Conservation (phyloP, 2,329 filamentous ascomycete genomes). For the Xylariaceae sp. region DNA sequence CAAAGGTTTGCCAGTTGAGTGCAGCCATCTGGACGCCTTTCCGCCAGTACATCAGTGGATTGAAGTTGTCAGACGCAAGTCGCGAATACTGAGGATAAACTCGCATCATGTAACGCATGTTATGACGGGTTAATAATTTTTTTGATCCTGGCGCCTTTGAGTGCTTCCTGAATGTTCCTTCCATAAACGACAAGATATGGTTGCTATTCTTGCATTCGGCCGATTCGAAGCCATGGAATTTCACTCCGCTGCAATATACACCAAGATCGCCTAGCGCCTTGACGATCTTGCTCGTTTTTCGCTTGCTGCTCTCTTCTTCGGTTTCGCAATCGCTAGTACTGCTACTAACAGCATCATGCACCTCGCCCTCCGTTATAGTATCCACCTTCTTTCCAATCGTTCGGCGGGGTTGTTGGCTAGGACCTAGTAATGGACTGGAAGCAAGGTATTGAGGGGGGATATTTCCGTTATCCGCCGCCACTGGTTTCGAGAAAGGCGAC, state of each 20-base stretch:
- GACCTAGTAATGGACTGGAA: conserved; percentile 60
- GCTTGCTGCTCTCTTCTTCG: conserved; percentile 62
- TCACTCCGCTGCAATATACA: conserved; percentile 76
- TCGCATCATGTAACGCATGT: conserved; percentile 88
- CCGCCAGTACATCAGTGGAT: conserved; percentile 92
- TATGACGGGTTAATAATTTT: conserved; percentile 83
- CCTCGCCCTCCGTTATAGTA: conserved; percentile 64
- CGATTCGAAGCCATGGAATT: conserved; percentile 81
- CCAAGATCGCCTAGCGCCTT: conserved; percentile 84
- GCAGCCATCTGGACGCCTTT: conserved; percentile 97
- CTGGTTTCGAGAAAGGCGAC: conserved; percentile 73
- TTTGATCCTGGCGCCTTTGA: conserved; percentile 79
- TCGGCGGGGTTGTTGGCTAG: conserved; percentile 58
- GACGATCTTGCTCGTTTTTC: conserved; percentile 82
- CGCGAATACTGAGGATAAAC: conserved; percentile 88
- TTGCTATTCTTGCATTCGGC: conserved; percentile 86
- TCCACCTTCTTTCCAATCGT: conserved; percentile 60
- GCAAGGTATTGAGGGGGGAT: conserved; percentile 60
- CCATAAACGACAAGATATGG: conserved; percentile 94
- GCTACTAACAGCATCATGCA: conserved; percentile 62
- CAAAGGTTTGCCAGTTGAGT: conserved; percentile 98
- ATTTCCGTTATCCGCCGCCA: conserved; percentile 62
- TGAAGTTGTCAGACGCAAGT: conserved; percentile 90
- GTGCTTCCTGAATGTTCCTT: conserved; percentile 83
- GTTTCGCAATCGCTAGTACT: conserved; percentile 83